Base-by-base conservation (phyloP, 805 yeast genomes). In the Candida ipomoeae region DNA sequence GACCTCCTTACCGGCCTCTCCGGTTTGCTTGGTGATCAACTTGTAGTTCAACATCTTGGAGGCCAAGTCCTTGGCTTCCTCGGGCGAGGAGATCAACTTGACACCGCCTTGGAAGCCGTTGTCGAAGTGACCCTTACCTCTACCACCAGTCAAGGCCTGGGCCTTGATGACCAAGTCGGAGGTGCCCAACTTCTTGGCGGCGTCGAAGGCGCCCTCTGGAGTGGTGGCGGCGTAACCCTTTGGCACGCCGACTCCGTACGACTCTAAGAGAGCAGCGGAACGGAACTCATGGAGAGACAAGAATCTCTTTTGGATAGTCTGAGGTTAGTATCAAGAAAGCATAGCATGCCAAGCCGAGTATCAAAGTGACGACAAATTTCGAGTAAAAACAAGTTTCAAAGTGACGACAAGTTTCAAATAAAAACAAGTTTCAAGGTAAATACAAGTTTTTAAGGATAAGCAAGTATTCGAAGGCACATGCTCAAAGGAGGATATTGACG, bases 111-210 rank as follows among this genome's bases (percentile, higher is more conserved):
- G 84, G 68, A 89, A 83, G 48, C 99, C 99, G 63, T 84, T 84
- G 75, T 91, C 97, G 60, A 94, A 91, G 73, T 89, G 91, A 57
- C 99, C 99, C 74, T 94, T 94, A 75, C 99, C 99, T 75, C 99
- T 85, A 67, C 99, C 99, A 75, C 99, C 99, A 52, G 99, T 91
- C 65, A 94, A 81, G 44, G 97, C 97, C 77, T 94, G 99, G 55
- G 99, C 99, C 79, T 94, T 94, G 71, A 94, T 80, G 56, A 94
- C 99, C 72, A 94, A 77, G 63, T 87, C 95, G 64, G 84, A 83
- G 58, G 87, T 79, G 61, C 80, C 79, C 65, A 94, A 79, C 51
- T 77, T 73, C 73, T 84, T 80, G 60, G 98, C 98, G 48, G 85
- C 83, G 52, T 84, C 78, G 69, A 69, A 87, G 40, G 98, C 98